Evolutionary conservation across 495 filamentous ascomycete species (phyloP).

Genomic region (Neurospora sp.): DNA sequence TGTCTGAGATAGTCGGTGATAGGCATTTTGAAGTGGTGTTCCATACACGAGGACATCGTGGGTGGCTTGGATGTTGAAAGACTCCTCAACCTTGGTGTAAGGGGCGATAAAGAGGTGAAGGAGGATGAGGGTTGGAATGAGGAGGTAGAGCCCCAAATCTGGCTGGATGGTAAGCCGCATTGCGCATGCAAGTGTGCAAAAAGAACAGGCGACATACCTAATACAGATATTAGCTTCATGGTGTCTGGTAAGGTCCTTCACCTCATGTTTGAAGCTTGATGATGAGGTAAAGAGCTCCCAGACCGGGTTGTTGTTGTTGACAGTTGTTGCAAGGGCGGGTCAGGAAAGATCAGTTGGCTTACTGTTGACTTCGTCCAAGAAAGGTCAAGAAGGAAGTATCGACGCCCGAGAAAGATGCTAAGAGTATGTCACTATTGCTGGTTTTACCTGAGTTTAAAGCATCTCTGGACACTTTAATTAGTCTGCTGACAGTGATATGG

Average conservation of each 20-base stretch:
- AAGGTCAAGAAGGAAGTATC: background rate
- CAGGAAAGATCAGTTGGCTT: background rate
- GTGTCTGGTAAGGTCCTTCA: background rate
- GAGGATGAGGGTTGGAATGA: slow-evolving; percentile 58
- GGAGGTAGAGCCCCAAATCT: slow-evolving; percentile 45
- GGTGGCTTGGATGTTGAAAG: slow-evolving; percentile 91
- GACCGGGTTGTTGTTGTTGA: background rate
- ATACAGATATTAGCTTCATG: background rate
- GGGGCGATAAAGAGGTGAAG: slow-evolving; percentile 71
- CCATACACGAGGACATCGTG: slow-evolving; percentile 84
- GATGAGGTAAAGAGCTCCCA: background rate
- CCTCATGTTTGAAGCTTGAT: background rate
- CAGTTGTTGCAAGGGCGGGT: background rate
- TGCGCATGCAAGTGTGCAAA: background rate
- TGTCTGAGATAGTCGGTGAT: slow-evolving; percentile 36
- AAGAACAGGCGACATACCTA: background rate
- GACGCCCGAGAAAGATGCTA: too few relatives aligned
- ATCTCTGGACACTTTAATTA: too few relatives aligned
- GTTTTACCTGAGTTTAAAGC: too few relatives aligned
- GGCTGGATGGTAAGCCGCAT: background rate
- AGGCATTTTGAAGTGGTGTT: slow-evolving; percentile 48
- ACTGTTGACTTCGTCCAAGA: background rate
- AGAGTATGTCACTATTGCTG: too few relatives aligned
- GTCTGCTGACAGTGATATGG: too few relatives aligned
- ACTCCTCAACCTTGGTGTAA: slow-evolving; percentile 98